phyloP scores from a whole-genome alignment of 106 monocot species.

The Gastrodia elata region DNA sequence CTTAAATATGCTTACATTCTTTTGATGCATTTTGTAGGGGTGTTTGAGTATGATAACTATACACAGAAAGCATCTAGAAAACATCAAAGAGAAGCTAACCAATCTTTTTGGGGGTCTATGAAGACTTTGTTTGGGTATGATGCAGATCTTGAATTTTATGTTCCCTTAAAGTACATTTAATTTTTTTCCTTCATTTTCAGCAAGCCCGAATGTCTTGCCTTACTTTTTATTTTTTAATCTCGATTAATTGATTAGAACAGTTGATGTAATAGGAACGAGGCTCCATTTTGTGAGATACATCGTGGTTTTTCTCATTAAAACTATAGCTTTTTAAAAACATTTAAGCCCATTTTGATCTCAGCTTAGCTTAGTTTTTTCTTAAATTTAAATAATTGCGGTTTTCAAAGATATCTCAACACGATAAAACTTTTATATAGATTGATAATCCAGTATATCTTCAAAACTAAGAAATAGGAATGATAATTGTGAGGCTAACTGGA shows the following conservation, averaged over 20 bases:
- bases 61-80: neutral
- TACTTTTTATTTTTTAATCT: neutral
- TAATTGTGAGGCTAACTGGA: too few species aligned
- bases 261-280: neutral
- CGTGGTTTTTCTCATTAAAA: too few species aligned
- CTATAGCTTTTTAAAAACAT: too few species aligned
- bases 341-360: too few species aligned
- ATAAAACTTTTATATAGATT: too few species aligned
- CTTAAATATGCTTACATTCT: neutral
- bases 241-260: neutral
- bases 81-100: neutral
- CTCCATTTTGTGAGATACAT: neutral
- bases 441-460: too few species aligned
- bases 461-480: too few species aligned
- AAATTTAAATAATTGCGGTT: too few species aligned
- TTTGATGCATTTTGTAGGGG: conserved; percentile 1
- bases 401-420: too few species aligned
- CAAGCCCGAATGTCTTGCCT: neutral
- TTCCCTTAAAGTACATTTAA: neutral
- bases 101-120: conserved; percentile 2
- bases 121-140: conserved; percentile 9
- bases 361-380: too few species aligned
- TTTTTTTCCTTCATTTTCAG: neutral
- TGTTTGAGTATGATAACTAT: neutral
- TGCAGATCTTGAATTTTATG: neutral